A percentile compares a stretch with the other conserved stretches of the same genome.
phyloP scores from a whole-genome alignment of 805 yeast species.

The Teunomyces cretensis region DNA sequence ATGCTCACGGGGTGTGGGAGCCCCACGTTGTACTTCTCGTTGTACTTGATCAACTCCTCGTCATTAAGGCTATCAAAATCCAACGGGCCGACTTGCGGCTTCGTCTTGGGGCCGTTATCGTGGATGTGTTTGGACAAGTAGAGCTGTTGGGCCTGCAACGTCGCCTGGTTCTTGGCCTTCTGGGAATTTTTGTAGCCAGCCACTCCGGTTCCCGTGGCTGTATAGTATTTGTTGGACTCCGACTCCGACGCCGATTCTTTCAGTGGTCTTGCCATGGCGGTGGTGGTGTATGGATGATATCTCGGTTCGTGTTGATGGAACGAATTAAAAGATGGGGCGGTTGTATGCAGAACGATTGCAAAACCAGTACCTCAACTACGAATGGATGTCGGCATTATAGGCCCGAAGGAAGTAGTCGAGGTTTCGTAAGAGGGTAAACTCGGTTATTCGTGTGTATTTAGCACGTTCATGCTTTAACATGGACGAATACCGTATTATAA shows the following conservation, averaged over 20 bases:
- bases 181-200: slow-evolving; percentile 44
- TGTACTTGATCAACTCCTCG: slow-evolving; percentile 67
- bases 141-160: slow-evolving; percentile 70
- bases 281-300: too few relatives aligned
- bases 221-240: slow-evolving; percentile 18
- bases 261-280: slow-evolving; percentile 10
- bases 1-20: slow-evolving; percentile 62
- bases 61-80: slow-evolving; percentile 69
- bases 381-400: too few relatives aligned
- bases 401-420: too few relatives aligned
- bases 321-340: too few relatives aligned
- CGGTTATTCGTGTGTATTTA: too few relatives aligned
- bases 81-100: slow-evolving; percentile 51
- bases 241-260: slow-evolving; percentile 42
- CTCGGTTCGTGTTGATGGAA: too few relatives aligned
- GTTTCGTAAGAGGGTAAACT: too few relatives aligned
- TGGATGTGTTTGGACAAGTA: slow-evolving; percentile 65
- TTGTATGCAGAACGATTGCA: not conserved
- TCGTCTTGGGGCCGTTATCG: slow-evolving; percentile 69
- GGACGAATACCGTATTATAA: too few relatives aligned
- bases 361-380: not conserved
- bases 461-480: too few relatives aligned
- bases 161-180: slow-evolving; percentile 58
- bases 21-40: slow-evolving; percentile 54
- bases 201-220: slow-evolving; percentile 4